Conservation (phyloP, 257 asterid genomes). For the Solanum bulbocastanum region DNA sequence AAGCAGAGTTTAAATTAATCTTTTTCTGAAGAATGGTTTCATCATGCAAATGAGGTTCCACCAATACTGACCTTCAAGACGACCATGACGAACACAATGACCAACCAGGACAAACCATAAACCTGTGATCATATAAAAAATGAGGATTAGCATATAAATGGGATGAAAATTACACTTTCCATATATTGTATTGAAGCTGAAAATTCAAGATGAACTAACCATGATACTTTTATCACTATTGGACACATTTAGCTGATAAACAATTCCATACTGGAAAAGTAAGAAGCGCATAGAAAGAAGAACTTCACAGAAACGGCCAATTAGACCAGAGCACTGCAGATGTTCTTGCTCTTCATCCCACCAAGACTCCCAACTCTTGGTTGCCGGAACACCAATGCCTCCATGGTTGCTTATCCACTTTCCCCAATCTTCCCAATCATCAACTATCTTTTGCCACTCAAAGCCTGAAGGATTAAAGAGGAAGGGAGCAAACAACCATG, state of each 20-base stretch:
- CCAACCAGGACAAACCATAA: constrained; percentile 84
- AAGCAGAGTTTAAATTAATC: neutral
- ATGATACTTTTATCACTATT: constrained; percentile 44
- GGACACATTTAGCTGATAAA: constrained; percentile 71
- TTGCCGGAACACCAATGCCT: constrained; percentile 83
- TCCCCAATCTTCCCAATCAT: constrained; percentile 86
- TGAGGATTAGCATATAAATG: neutral
- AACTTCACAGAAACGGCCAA: constrained; percentile 65
- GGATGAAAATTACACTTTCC: neutral
- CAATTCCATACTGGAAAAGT: constrained; percentile 79
- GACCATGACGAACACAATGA: constrained; percentile 64
- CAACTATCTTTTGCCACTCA: constrained; percentile 97
- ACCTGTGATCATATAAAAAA: constrained; percentile 35
- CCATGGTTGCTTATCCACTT: constrained; percentile 80
- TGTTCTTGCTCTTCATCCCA: constrained; percentile 97
- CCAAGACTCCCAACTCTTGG: constrained; percentile 99
- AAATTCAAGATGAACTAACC: constrained; percentile 27
- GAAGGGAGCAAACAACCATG: constrained; percentile 94
- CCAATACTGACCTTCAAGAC: constrained; percentile 48
- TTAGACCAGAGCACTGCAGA: constrained; percentile 54
- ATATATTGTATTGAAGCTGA: neutral
- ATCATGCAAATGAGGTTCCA: neutral
- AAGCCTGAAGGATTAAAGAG: constrained; percentile 91
- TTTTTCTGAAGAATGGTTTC: neutral
- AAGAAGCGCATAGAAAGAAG: constrained; percentile 70